Base-by-base conservation (phyloP, 306 rosid species). In the Begonia peltatifolia region DNA sequence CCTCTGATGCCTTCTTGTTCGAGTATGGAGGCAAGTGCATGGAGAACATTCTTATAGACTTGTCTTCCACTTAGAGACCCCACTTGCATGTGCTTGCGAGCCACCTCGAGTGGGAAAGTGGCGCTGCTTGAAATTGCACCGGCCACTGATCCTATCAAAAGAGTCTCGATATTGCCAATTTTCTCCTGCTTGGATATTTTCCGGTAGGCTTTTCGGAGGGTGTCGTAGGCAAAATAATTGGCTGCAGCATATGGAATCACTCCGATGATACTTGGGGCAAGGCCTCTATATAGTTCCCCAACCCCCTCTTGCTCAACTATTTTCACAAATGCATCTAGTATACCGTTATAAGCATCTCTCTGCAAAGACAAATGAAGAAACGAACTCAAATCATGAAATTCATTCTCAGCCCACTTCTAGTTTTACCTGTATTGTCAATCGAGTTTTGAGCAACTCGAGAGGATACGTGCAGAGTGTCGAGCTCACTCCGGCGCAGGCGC, bases 401-500 rank as follows among this genome's bases (percentile, higher is more conserved):
- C 44, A 69, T 53, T 44, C 17, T 59, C 43, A 58, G 13, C 52
- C 11, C n/a, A 58, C 46, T 53, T 5, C 38, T 46, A 35, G 36
- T 46, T 25, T 49, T 74, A 86, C 99, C 93, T 90, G 94, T 49
- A 90, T 74, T 43, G 99, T 90, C 71, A 90, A 75, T 55, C 99
- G 82, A 41, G 99, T 90, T 71, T 90, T 90, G 53, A 90, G 69
- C 60, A 90, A 69, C 68, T 90, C 99, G 14, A 90, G 99, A 10
- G 99, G 95, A 64, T 90, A 86, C 6, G 94, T 90, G 69, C 75
- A 73, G 25, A 90, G 42, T 13, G 99, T 90, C 48, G 99, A 84
- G 72, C 94, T 86, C 30, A 90, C 94, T 71, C 99, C 99, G 51
- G 96, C 99, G 74, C 94, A 86, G 42, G 99, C 99, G 14, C 99